phyloP scores from a whole-genome alignment of 148 eudicot species.

The Polygonum aviculare region DNA sequence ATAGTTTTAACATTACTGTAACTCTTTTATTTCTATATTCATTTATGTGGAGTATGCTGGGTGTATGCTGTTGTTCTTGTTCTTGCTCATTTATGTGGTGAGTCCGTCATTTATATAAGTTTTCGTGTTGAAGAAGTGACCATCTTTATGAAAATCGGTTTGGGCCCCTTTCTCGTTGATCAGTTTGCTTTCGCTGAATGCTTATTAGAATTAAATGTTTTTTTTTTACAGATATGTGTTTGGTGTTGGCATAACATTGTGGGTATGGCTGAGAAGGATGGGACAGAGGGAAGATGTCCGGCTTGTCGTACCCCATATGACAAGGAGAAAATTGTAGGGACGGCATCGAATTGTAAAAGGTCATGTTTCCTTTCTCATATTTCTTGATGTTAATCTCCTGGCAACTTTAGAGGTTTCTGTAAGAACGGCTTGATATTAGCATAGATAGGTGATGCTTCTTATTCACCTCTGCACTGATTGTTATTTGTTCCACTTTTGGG shows the following conservation, averaged over 20 bases:
- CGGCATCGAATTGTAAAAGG: conserved; percentile 72
- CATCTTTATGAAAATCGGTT: not conserved
- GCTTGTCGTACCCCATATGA: conserved; percentile 91
- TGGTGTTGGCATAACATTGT: conserved; percentile 99
- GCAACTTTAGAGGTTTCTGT: not conserved
- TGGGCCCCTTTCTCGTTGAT: not conserved
- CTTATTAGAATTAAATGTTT: not conserved
- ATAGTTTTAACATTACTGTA: not conserved
- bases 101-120: not conserved
- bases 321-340: conserved; percentile 88
- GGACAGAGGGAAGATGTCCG: conserved; percentile 87
- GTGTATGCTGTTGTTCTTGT: too few species aligned
- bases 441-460: not conserved
- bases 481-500: not conserved
- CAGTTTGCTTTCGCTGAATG: not conserved
- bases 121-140: not conserved
- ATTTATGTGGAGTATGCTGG: too few species aligned
- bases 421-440: not conserved
- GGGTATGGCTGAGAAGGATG: conserved; percentile 98
- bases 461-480: not conserved
- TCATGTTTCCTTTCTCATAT: conserved; percentile 13
- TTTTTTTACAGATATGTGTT: conserved; percentile 70
- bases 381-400: not conserved
- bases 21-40: not conserved
- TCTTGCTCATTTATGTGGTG: too few species aligned